Evolutionary conservation across 225 moss, liverwort and hornwort species (phyloP), one percentile per base, ranked within the genome.

Genomic region (Sphagnum contortum): DNA sequence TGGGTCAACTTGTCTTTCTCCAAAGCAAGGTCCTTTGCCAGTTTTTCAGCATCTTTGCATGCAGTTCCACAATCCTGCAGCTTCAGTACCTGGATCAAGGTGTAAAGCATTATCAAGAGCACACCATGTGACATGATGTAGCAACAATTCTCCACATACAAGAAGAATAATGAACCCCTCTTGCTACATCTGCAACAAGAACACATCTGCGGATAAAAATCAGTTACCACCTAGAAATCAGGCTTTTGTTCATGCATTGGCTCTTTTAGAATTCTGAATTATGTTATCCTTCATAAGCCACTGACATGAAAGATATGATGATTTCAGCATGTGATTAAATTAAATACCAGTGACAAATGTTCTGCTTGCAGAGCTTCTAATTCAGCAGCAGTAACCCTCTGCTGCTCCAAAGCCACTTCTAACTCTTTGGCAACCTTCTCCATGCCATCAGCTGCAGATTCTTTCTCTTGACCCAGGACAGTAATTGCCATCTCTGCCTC

Each of bases 1-100:
- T 88, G 81, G 70, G 81, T 83, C 45, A 95, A 79, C 50, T 95
- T 86, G 55, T 95, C 89, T 64, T 88, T 90, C 64, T 92, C 88
- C 67, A 77, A 80, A 12, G 75, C 73, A 65, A 85, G 61, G 46
- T 83, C 74, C 73, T 59, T 74, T 0, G 63, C 48, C 65, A 68
- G 74, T 59, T 70, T 72, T 75, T 77, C 77, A 54, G 67, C 56
- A 57, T 75, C 75, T 72, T 71, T 66, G 65, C 49, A 74, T 44
- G 61, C 69, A 59, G 46, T 50, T 73, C 78, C 75, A 59, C 66
- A 63, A 8, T 55, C 49, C 61, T 53, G 58, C 71, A 71, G 62
- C 62, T 68, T 69, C 63, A 77, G 71, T 14, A 44, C 74, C 92
- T 96, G 87, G 75, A 79, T 77, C 69, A 95, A 29, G 29, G 57